Percentiles rank a stretch among this genome's conserved stretches.
Evolutionary conservation across 2,329 filamentous ascomycete species (phyloP).

Genomic region (Monascus ruber): DNA sequence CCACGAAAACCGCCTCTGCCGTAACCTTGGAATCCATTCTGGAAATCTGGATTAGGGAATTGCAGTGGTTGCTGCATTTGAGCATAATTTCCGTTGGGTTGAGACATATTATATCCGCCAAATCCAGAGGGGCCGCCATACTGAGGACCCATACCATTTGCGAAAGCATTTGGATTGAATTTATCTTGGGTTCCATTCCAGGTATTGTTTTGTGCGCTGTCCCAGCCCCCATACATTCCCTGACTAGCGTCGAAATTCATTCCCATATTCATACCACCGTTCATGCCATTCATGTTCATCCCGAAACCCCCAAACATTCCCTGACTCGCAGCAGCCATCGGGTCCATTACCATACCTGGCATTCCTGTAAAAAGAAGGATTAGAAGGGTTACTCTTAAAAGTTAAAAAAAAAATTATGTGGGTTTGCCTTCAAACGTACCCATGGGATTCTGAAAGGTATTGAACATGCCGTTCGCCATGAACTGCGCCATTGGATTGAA

Average conservation of each 20-base stretch:
- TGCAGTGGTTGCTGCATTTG: slow-evolving; percentile 41
- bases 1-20: slow-evolving; percentile 45
- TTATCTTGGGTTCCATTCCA: slow-evolving; percentile 82
- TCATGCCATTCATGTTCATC: slow-evolving; percentile 83
- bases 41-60: slow-evolving; percentile 50
- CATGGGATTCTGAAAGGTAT: slow-evolving; percentile 71
- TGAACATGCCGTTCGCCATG: slow-evolving; percentile 36
- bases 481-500: slow-evolving; percentile 65
- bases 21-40: slow-evolving; percentile 69
- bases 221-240: slow-evolving; percentile 68
- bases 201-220: slow-evolving; percentile 58
- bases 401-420: not conserved
- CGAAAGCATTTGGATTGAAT: slow-evolving; percentile 71
- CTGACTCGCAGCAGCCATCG: slow-evolving; percentile 36
- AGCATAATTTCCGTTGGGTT: slow-evolving; percentile 73
- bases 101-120: slow-evolving; percentile 57
- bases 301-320: slow-evolving; percentile 40
- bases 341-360: slow-evolving; percentile 72
- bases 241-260: slow-evolving; percentile 44
- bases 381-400: slow-evolving; percentile 6
- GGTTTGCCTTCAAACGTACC: slow-evolving; percentile 46
- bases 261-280: slow-evolving; percentile 63
- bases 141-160: slow-evolving; percentile 68
- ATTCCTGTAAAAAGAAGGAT: slow-evolving; percentile 46
- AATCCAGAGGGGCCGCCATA: slow-evolving; percentile 69